Conservation (phyloP, 1,284 basidiomycete genomes). For the Heterobasidion irregulare region DNA sequence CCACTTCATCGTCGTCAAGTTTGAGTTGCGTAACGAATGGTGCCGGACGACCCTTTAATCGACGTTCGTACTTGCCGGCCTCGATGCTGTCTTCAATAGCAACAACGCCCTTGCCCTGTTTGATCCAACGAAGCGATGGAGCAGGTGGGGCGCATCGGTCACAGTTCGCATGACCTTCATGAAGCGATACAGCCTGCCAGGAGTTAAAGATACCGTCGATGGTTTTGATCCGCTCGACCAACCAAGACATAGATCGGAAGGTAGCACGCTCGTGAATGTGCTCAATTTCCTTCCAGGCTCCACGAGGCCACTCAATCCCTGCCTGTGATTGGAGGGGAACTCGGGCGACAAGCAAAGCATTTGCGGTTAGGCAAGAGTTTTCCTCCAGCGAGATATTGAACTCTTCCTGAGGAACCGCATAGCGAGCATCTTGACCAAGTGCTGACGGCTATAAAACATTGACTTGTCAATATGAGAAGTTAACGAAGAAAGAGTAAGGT, state of each 20-base stretch:
- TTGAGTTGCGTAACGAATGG: slow-evolving; percentile 87
- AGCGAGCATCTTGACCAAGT: slow-evolving; percentile 47
- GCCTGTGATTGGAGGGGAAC: slow-evolving; percentile 63
- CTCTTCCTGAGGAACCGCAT: slow-evolving; percentile 49
- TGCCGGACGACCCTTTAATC: slow-evolving; percentile 79
- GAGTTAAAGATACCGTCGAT: slow-evolving; percentile 55
- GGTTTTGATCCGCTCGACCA: slow-evolving; percentile 75
- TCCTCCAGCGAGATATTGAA: slow-evolving; percentile 46
- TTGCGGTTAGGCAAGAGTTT: slow-evolving; percentile 65
- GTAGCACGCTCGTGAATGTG: slow-evolving; percentile 77
- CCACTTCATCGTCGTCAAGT: slow-evolving; percentile 54
- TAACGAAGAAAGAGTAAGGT: too few species aligned
- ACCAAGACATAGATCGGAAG: slow-evolving; percentile 79
- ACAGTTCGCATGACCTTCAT: slow-evolving; percentile 40
- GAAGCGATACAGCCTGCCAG: slow-evolving; percentile 45
- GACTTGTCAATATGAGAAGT: not conserved
- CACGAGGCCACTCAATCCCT: slow-evolving; percentile 72
- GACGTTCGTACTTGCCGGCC: slow-evolving; percentile 82
- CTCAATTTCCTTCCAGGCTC: slow-evolving; percentile 74
- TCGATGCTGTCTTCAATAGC: slow-evolving; percentile 79
- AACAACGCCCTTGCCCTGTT: slow-evolving; percentile 48
- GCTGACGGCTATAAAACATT: slow-evolving; percentile 35
- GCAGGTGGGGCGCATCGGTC: slow-evolving; percentile 73
- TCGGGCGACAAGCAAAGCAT: slow-evolving; percentile 70
- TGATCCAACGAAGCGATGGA: slow-evolving; percentile 72